Percentiles rank a stretch among this genome's conserved stretches.
These are phyloP conservation scores for Linaria vulgaris DNA, from an alignment of 257 asterid species.

Conservation along the genomic window DNA sequence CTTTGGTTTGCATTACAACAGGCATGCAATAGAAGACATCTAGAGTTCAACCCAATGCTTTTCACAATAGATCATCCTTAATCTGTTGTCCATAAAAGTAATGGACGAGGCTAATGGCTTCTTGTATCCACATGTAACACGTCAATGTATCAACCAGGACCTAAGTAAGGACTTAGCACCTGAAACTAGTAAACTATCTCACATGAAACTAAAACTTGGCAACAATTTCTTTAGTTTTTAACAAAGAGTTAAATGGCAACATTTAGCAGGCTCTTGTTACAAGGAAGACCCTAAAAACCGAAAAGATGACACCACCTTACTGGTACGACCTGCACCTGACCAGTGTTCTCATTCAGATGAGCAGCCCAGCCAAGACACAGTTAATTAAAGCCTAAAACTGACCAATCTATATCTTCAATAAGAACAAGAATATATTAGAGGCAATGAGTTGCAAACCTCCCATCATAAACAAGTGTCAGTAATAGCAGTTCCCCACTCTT, in stretches of 20 bases:
- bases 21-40: neutral
- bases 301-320: neutral
- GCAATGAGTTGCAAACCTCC: conserved; percentile 61
- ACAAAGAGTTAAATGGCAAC: neutral
- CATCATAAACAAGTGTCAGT: conserved; percentile 85
- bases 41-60: neutral
- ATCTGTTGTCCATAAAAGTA: conserved; percentile 1
- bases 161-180: neutral
- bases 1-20: neutral
- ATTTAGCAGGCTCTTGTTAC: neutral
- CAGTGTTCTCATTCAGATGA: neutral
- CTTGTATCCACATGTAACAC: no score
- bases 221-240: neutral
- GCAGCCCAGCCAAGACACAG: neutral
- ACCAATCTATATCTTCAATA: conserved; percentile 7
- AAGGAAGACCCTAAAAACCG: neutral
- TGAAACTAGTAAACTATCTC: neutral
- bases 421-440: conserved; percentile 19
- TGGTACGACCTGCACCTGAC: neutral
- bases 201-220: neutral
- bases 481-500: conserved; percentile 93
- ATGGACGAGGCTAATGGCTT: no score
- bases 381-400: no score
- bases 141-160: neutral
- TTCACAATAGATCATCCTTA: neutral